Evolutionary conservation across 495 filamentous ascomycete genomes (phyloP).

Genomic region (Astrothelium macrocarpum): DNA sequence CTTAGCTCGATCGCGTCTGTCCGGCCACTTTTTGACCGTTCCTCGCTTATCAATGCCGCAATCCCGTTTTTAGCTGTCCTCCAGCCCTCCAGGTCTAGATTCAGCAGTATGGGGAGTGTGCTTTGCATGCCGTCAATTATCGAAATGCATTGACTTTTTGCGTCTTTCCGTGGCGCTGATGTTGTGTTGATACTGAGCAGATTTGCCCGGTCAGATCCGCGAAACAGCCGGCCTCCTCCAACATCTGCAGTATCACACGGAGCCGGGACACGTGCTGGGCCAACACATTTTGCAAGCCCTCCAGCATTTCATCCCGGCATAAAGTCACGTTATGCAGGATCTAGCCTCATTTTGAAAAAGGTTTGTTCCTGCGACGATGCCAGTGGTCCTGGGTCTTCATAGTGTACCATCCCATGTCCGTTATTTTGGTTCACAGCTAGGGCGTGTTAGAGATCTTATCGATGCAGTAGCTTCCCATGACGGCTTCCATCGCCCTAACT

Average conservation of each 20-base stretch:
- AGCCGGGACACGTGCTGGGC: neutral
- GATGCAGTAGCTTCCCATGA: neutral
- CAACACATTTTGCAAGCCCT: neutral
- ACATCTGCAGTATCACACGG: neutral
- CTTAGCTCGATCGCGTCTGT: neutral
- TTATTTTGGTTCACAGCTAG: neutral
- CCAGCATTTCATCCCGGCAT: neutral
- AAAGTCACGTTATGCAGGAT: neutral
- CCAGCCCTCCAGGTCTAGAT: neutral
- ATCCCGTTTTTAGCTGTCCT: neutral
- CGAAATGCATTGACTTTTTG: neutral
- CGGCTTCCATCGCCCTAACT: neutral
- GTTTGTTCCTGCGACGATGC: constrained; percentile 1
- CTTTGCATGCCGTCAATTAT: neutral
- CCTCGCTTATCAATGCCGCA: constrained; percentile 5
- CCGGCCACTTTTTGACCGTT: neutral
- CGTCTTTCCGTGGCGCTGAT: neutral
- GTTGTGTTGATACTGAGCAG: neutral
- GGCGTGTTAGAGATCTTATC: constrained; percentile 7
- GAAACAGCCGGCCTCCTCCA: neutral
- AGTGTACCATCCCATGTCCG: neutral
- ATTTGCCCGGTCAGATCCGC: neutral
- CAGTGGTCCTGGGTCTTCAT: neutral
- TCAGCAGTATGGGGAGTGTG: neutral
- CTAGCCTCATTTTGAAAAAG: neutral